Conservation (phyloP, 768 basidiomycete genomes). For the Tephrocybe sp. region DNA sequence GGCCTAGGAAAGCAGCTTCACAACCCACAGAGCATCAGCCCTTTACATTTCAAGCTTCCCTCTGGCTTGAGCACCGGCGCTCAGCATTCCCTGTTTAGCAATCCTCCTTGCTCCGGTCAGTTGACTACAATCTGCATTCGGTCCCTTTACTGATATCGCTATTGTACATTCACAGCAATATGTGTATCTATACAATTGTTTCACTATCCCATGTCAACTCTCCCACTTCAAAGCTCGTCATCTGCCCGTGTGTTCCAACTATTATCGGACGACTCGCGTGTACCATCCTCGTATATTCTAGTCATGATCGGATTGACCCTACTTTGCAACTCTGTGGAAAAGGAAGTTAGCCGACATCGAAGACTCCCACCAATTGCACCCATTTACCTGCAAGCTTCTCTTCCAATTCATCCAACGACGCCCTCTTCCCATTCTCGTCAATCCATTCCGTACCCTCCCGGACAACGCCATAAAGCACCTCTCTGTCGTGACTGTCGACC, state of each 20-base stretch:
- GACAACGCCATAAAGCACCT: conserved; percentile 57
- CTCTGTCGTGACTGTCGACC: conserved; percentile 54
- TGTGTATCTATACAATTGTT: too few species aligned
- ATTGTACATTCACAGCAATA: not conserved
- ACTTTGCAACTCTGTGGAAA: conserved; percentile 22
- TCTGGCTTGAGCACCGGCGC: conserved; percentile 10
- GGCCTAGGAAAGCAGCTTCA: not conserved
- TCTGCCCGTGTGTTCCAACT: not conserved
- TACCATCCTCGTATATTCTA: conserved; percentile 20
- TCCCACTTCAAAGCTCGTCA: conserved; percentile 5
- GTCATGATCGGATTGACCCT: conserved; percentile 25
- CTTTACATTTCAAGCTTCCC: conserved; percentile 3
- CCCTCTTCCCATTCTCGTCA: conserved; percentile 62
- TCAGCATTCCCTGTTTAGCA: not conserved
- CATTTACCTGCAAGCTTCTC: conserved; percentile 61
- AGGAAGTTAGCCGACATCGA: not conserved
- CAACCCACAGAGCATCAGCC: not conserved
- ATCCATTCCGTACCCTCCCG: conserved; percentile 78
- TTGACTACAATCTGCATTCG: not conserved
- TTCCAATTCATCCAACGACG: conserved; percentile 73
- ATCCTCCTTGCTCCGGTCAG: not conserved
- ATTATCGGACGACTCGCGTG: not conserved
- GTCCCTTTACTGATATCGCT: not conserved
- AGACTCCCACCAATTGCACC: not conserved
- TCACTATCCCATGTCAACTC: too few species aligned